Evolutionary conservation across 2,329 filamentous ascomycete species (phyloP).

Genomic region (Beauveria rudraprayagi): DNA sequence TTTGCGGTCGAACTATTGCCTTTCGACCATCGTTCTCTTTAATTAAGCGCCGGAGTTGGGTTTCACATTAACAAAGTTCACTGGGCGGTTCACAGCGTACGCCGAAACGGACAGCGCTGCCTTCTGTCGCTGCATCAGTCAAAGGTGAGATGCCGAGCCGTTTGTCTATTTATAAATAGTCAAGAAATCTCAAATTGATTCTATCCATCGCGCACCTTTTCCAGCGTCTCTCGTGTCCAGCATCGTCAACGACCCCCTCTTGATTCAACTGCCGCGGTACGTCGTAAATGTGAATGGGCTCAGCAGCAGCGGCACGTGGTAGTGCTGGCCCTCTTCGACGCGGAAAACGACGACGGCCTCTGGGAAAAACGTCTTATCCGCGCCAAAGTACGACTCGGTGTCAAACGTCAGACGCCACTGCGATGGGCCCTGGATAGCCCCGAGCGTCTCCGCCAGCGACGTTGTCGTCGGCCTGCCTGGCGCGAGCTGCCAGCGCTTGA

Average conservation of each 20-base stretch:
- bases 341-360: constrained; percentile 48
- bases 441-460: constrained; percentile 48
- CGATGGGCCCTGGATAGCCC: constrained; percentile 35
- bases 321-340: constrained; percentile 54
- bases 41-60: constrained; percentile 9
- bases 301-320: constrained; percentile 71
- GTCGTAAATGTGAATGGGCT: constrained; percentile 76
- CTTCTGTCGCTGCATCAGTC: neutral
- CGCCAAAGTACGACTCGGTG: constrained; percentile 62
- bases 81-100: constrained; percentile 5
- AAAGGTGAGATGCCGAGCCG: neutral
- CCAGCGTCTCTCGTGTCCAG: neutral
- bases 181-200: neutral
- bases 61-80: neutral
- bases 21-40: neutral
- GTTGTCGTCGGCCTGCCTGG: constrained; percentile 24
- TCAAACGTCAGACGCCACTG: constrained; percentile 66
- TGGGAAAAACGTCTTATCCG: constrained; percentile 53
- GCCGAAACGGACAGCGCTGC: neutral
- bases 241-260: neutral
- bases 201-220: too few relatives aligned
- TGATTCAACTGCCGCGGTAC: constrained; percentile 61
- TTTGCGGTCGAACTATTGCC: neutral
- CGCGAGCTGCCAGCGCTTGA: constrained; percentile 58
- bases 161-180: neutral